Conservation (phyloP, 1,139 yeast species). For the Saccharomyces pastorianus region DNA sequence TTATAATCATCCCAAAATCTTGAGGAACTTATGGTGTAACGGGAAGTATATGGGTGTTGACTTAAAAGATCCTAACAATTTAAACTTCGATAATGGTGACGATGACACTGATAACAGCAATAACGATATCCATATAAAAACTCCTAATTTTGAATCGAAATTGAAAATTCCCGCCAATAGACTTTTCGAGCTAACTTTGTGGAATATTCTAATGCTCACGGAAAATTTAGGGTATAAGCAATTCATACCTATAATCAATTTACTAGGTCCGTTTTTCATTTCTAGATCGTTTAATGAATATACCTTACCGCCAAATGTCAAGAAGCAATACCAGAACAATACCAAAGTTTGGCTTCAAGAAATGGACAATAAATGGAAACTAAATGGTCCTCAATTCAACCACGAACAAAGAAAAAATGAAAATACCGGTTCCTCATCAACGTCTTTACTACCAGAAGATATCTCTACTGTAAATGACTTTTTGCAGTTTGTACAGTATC, state of each 20-base stretch:
- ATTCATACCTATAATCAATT: slow-evolving; percentile 25
- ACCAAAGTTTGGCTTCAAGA: slow-evolving; percentile 26
- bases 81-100: slow-evolving; percentile 3
- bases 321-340: slow-evolving; percentile 22
- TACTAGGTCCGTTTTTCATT: slow-evolving; percentile 28
- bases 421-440: slow-evolving; percentile 3
- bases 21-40: slow-evolving; percentile 30
- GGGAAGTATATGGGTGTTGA: slow-evolving; percentile 25
- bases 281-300: slow-evolving; percentile 31
- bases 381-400: slow-evolving; percentile 4
- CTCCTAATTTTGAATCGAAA: slow-evolving; percentile 19
- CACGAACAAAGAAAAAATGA: slow-evolving; percentile 3
- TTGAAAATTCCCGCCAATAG: slow-evolving; percentile 23
- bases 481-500: slow-evolving; percentile 21
- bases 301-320: slow-evolving; percentile 27
- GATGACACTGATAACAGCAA: not conserved
- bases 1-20: slow-evolving; percentile 29
- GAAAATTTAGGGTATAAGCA: slow-evolving; percentile 26
- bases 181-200: slow-evolving; percentile 24
- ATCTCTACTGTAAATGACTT: slow-evolving; percentile 19
- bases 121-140: slow-evolving; percentile 18
- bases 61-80: slow-evolving; percentile 14
- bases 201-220: slow-evolving; percentile 21
- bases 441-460: slow-evolving; percentile 14
- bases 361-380: slow-evolving; percentile 27